Conservation (phyloP, 1,139 yeast genomes). For the Pichia sp. region DNA sequence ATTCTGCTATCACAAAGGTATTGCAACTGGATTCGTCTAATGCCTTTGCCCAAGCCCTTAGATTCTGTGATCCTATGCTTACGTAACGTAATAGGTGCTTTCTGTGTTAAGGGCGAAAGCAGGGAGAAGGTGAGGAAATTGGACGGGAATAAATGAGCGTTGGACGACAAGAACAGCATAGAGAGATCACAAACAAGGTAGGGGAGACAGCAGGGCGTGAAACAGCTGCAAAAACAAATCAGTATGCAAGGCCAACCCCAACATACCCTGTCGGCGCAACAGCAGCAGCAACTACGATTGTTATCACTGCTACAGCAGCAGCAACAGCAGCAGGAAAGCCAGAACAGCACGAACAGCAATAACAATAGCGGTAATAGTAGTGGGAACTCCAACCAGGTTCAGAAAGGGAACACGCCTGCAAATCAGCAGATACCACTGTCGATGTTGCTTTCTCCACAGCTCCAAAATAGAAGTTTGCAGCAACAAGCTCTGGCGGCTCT, state of each 20-base stretch:
- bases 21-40: too few species aligned
- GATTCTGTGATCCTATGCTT: not conserved
- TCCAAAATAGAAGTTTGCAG: slow-evolving; percentile 27
- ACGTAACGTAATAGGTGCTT: not conserved
- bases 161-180: not conserved
- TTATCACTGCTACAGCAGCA: slow-evolving; percentile 13
- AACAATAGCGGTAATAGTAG: not conserved
- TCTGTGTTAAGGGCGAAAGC: not conserved
- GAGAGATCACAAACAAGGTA: not conserved
- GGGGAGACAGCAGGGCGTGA: not conserved
- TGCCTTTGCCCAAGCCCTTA: too few species aligned
- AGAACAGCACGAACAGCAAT: not conserved
- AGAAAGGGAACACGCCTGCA: not conserved
- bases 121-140: not conserved
- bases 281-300: slow-evolving; percentile 28
- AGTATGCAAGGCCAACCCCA: slow-evolving; percentile 14
- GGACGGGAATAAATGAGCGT: not conserved
- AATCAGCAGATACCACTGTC: slow-evolving; percentile 25
- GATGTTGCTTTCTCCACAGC: slow-evolving; percentile 31
- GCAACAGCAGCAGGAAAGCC: slow-evolving; percentile 8
- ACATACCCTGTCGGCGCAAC: slow-evolving; percentile 14
- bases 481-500: slow-evolving; percentile 26
- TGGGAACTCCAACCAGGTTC: not conserved
- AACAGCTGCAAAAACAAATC: not conserved
- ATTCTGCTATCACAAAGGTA: too few species aligned